phyloP scores from a whole-genome alignment of 2,329 filamentous ascomycete genomes.

The Clonostachys chloroleuca region DNA sequence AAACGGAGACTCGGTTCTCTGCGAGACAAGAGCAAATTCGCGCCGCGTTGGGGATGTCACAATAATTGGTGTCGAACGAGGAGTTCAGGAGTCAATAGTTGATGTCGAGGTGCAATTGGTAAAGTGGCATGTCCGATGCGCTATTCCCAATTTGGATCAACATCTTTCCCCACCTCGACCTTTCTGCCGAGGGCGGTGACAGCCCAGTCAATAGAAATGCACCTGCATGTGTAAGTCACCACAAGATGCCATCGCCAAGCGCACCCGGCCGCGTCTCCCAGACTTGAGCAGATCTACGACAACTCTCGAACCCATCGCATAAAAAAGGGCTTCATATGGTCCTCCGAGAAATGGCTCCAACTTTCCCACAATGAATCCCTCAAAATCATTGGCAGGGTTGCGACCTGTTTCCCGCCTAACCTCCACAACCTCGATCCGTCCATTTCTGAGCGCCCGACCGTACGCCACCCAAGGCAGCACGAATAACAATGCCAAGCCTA shows the following conservation, averaged over 20 bases:
- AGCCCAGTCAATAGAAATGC: constrained; percentile 1
- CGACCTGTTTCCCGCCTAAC: constrained; percentile 21
- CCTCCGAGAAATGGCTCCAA: constrained; percentile 21
- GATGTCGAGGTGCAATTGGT: constrained; percentile 23
- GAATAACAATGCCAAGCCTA: constrained; percentile 22
- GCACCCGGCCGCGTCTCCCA: too few species aligned
- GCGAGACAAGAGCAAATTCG: too few species aligned
- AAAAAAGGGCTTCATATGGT: background rate
- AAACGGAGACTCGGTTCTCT: background rate
- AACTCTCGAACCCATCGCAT: too few species aligned
- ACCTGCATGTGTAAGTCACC: background rate
- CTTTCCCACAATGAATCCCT: constrained; percentile 38
- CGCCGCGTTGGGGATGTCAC: background rate
- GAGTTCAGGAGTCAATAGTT: constrained; percentile 27
- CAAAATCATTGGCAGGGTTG: constrained; percentile 26
- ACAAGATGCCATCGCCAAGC: background rate
- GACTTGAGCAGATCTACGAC: too few species aligned
- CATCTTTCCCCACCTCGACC: constrained; percentile 14
- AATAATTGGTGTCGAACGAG: background rate
- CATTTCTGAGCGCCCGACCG: constrained; percentile 33
- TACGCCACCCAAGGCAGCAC: constrained; percentile 57
- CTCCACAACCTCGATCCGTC: constrained; percentile 4
- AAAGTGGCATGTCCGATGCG: constrained; percentile 34
- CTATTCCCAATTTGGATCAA: constrained; percentile 24
- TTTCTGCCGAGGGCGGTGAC: constrained; percentile 33